phyloP scores from a whole-genome alignment of 352 stramenopile species.

The Pythium vanterpoolii region DNA sequence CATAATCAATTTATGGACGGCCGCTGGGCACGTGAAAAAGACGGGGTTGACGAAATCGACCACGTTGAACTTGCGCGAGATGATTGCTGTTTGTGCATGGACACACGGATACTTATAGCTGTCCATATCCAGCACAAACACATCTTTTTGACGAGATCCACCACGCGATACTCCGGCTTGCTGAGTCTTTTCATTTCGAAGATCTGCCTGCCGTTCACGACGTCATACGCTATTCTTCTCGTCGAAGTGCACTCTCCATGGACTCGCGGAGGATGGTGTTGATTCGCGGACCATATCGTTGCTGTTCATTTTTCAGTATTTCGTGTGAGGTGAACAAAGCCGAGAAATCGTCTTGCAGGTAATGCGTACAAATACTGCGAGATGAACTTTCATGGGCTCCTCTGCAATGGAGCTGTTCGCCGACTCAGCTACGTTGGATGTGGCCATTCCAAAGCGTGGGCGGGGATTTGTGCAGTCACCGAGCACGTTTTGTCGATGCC shows the following conservation, averaged over 20 bases:
- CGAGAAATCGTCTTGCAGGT: background rate
- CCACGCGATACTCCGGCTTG: background rate
- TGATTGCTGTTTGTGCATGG: background rate
- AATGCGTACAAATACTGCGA: background rate
- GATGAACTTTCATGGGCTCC: background rate
- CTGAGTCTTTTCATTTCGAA: background rate
- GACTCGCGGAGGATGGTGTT: background rate
- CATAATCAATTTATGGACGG: background rate
- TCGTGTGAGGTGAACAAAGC: background rate
- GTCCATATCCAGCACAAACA: background rate
- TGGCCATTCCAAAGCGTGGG: conserved; percentile 7
- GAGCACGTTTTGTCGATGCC: background rate
- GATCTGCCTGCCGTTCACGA: background rate
- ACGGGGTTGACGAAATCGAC: background rate
- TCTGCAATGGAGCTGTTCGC: conserved; percentile 14
- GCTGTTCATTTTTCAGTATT: background rate
- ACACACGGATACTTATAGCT: background rate
- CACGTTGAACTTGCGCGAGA: background rate
- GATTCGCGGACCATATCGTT: background rate
- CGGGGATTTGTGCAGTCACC: conserved; percentile 1
- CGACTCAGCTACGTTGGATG: conserved; percentile 7
- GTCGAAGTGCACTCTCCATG: background rate
- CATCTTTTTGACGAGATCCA: background rate
- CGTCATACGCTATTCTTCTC: background rate
- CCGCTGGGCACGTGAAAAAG: background rate